Percentiles rank a stretch among this genome's conserved stretches.
These are phyloP conservation scores for Picochlorum sp. DNA, from an alignment of 139 green algal species.

Conservation along the genomic window DNA sequence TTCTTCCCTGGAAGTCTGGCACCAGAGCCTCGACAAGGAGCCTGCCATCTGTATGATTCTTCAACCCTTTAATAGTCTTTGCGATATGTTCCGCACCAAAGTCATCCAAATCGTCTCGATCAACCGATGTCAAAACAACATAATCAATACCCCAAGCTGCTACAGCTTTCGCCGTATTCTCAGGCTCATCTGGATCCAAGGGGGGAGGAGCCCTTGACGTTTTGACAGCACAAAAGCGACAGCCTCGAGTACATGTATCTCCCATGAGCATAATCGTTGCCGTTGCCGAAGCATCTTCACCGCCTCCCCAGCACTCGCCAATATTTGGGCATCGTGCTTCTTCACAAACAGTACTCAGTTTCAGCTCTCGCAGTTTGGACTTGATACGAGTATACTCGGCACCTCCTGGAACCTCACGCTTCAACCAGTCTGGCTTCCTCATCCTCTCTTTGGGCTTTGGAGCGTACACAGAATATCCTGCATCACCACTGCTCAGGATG, in stretches of 20 bases:
- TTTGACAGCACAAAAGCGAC: constrained; percentile 93
- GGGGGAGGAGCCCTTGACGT: constrained; percentile 76
- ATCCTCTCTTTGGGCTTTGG: constrained; percentile 69
- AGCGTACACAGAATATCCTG: constrained; percentile 67
- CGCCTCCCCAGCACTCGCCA: constrained; percentile 47
- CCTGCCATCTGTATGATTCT: constrained; percentile 50
- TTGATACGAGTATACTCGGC: constrained; percentile 81
- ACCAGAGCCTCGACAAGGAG: constrained; percentile 93
- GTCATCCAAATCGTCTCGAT: constrained; percentile 94
- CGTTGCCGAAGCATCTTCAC: constrained; percentile 85
- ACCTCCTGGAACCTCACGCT: constrained; percentile 76
- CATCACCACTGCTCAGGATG: constrained; percentile 30
- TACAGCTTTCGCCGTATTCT: constrained; percentile 79
- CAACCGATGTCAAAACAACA: constrained; percentile 95
- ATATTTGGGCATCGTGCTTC: constrained; percentile 88
- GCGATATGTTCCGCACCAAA: constrained; percentile 81
- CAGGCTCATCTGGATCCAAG: constrained; percentile 84
- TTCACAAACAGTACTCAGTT: constrained; percentile 85
- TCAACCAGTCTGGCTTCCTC: constrained; percentile 98
- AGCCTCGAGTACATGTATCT: constrained; percentile 56
- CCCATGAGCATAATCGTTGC: constrained; percentile 99
- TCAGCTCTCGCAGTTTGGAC: constrained; percentile 83
- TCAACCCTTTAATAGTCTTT: constrained; percentile 68
- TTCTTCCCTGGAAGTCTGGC: constrained; percentile 76
- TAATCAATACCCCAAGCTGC: constrained; percentile 95